phyloP scores from a whole-genome alignment of 2,329 filamentous ascomycete genomes.

The Aspergillus luchuensis region DNA sequence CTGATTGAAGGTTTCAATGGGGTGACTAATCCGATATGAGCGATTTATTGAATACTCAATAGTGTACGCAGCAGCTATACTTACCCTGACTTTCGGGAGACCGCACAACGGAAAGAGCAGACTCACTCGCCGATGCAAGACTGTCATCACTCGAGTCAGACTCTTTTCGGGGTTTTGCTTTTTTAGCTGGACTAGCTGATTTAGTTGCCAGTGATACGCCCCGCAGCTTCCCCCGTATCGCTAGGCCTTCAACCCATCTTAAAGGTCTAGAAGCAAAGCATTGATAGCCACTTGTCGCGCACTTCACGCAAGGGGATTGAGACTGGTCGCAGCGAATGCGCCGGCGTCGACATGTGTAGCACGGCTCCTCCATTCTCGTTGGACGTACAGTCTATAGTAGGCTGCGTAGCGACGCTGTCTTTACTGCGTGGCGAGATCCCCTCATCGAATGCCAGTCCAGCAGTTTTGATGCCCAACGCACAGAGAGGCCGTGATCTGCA shows the following conservation, averaged over 20 bases:
- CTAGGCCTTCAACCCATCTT: conserved; percentile 41
- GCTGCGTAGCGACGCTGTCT: neutral
- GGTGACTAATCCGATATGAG: neutral
- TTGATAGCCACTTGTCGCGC: conserved; percentile 35
- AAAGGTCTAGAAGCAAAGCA: conserved; percentile 37
- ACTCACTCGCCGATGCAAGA: neutral
- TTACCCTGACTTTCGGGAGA: neutral
- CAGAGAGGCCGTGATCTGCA: neutral
- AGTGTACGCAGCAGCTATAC: neutral
- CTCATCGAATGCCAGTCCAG: neutral
- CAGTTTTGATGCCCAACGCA: neutral
- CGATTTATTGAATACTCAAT: neutral
- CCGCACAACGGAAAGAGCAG: neutral
- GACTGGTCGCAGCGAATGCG: conserved; percentile 39
- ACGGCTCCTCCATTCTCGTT: conserved; percentile 22
- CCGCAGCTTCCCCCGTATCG: conserved; percentile 36
- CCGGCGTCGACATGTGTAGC: conserved; percentile 41
- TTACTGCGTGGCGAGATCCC: neutral
- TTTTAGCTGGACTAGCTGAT: neutral
- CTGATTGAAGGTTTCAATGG: neutral
- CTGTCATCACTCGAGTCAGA: neutral
- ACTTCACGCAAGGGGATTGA: conserved; percentile 35
- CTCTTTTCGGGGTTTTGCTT: neutral
- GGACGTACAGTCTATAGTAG: neutral
- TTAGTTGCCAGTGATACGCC: conserved; percentile 24